A percentile compares a stretch with the other conserved stretches of the same genome.
phyloP scores from a whole-genome alignment of 805 yeast species.

The Saccharomycopsis fermentans region DNA sequence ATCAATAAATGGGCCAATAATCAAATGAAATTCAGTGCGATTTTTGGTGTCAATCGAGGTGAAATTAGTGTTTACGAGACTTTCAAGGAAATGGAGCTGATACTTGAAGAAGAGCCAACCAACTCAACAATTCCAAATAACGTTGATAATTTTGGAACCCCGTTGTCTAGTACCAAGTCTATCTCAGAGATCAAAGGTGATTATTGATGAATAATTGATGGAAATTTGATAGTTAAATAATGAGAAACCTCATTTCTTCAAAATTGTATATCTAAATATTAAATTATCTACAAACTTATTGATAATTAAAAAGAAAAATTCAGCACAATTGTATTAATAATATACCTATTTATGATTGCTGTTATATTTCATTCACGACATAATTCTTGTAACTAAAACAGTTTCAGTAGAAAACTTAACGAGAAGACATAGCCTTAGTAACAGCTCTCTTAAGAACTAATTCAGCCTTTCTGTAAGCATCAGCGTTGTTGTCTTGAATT shows the following conservation, averaged over 20 bases:
- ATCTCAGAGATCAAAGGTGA: not conserved
- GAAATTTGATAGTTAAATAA: not conserved
- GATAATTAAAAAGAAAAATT: not conserved
- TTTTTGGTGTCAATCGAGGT: slow-evolving; percentile 55
- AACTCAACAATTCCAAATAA: not conserved
- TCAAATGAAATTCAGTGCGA: slow-evolving; percentile 31
- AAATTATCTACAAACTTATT: not conserved
- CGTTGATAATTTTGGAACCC: not conserved
- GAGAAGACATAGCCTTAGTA: slow-evolving; percentile 98
- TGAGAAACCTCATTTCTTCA: too few species aligned
- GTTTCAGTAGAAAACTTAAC: slow-evolving; percentile 39
- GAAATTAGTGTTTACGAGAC: slow-evolving; percentile 51
- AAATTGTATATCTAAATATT: too few species aligned
- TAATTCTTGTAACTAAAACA: slow-evolving; percentile 1
- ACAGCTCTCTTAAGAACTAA: slow-evolving; percentile 98
- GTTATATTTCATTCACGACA: slow-evolving; percentile 1
- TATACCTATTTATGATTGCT: not conserved
- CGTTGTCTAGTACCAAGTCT: not conserved
- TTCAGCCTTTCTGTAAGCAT: slow-evolving; percentile 98
- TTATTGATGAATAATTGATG: not conserved
- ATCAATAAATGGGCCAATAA: slow-evolving; percentile 46
- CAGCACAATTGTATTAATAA: slow-evolving; percentile 2
- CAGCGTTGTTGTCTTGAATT: slow-evolving; percentile 92
- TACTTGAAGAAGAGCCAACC: not conserved
- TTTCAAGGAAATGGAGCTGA: slow-evolving; percentile 41